Percentiles rank a stretch among this genome's conserved stretches.
These are phyloP conservation scores for Malassezia vespertilionis DNA, from an alignment of 1,284 basidiomycete genomes.

Conservation along the genomic window DNA sequence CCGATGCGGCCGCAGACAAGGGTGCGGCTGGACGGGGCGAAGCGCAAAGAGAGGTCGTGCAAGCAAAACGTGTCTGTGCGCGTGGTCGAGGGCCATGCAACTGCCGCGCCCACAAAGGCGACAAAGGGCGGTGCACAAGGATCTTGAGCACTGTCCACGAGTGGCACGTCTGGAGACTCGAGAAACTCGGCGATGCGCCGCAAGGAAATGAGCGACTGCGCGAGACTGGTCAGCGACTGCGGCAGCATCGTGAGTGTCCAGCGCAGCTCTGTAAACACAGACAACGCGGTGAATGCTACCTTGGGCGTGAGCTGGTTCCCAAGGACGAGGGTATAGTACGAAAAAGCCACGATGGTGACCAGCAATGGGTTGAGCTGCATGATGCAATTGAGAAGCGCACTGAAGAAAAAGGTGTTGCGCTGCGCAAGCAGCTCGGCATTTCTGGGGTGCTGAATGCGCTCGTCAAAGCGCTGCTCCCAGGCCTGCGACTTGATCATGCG, in stretches of 20 bases:
- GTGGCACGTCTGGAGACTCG: slow-evolving; percentile 70
- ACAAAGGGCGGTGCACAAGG: too few species aligned
- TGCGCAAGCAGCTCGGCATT: slow-evolving; percentile 5
- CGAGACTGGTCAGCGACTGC: slow-evolving; percentile 22
- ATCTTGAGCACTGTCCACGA: neutral
- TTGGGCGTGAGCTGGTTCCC: slow-evolving; percentile 25
- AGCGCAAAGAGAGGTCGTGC: slow-evolving; percentile 21
- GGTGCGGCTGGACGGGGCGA: slow-evolving; percentile 22
- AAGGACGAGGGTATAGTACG: slow-evolving; percentile 24
- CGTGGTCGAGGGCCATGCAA: neutral
- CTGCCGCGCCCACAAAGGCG: slow-evolving; percentile 1
- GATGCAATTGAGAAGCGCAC: slow-evolving; percentile 3
- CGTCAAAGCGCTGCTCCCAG: slow-evolving; percentile 12
- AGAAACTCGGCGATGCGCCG: slow-evolving; percentile 71
- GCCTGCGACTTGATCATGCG: slow-evolving; percentile 20
- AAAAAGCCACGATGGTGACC: slow-evolving; percentile 24
- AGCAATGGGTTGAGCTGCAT: slow-evolving; percentile 20
- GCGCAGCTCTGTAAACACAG: slow-evolving; percentile 16
- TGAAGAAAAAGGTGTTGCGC: slow-evolving; percentile 2
- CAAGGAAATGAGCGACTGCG: slow-evolving; percentile 62
- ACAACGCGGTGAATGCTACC: slow-evolving; percentile 28
- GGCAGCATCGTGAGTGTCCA: slow-evolving; percentile 28
- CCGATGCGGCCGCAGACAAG: slow-evolving; percentile 39
- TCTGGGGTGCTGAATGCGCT: neutral
- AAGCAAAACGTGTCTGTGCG: slow-evolving; percentile 21